These are phyloP conservation scores for Neonectria neomacrospora DNA, from an alignment of 2,329 filamentous ascomycete species.

Conservation along the genomic window DNA sequence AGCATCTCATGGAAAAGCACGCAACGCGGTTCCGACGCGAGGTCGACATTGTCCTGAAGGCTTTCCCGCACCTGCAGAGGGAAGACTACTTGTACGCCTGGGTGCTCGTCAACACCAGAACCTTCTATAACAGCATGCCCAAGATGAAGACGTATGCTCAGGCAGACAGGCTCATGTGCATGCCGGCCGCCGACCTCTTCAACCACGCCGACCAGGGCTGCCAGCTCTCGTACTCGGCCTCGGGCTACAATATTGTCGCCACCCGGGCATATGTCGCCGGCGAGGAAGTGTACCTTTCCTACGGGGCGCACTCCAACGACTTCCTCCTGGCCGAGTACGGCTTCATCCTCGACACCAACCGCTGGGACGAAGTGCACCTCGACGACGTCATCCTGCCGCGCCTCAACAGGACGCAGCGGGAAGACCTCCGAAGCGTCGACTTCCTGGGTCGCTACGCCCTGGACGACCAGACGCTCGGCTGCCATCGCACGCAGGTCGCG, in stretches of 20 bases:
- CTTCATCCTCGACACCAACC: constrained; percentile 60
- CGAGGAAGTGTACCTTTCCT: constrained; percentile 75
- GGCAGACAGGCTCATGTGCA: constrained; percentile 74
- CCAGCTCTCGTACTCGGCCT: constrained; percentile 60
- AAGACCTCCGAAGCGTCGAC: constrained; percentile 55
- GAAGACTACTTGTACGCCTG: constrained; percentile 65
- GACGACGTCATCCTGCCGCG: constrained; percentile 59
- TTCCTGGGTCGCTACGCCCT: constrained; percentile 63
- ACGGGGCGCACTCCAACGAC: constrained; percentile 78
- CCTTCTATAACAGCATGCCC: constrained; percentile 67
- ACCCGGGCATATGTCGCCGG: constrained; percentile 63
- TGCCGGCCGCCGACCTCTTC: constrained; percentile 79
- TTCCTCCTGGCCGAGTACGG: constrained; percentile 77
- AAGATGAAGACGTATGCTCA: constrained; percentile 55
- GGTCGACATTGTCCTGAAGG: constrained; percentile 50
- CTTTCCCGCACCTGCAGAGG: constrained; percentile 47
- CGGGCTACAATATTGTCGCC: constrained; percentile 65
- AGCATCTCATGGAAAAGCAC: constrained; percentile 65
- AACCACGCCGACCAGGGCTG: constrained; percentile 66
- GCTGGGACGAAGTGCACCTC: constrained; percentile 61
- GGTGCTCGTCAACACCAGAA: constrained; percentile 71
- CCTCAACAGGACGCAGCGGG: constrained; percentile 51
- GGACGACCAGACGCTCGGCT: constrained; percentile 53
- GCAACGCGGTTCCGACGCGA: constrained; percentile 53
- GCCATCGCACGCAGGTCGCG: constrained; percentile 66